Base-by-base conservation (phyloP, 2,329 filamentous ascomycete species). In the Teratosphaeria viscida region DNA sequence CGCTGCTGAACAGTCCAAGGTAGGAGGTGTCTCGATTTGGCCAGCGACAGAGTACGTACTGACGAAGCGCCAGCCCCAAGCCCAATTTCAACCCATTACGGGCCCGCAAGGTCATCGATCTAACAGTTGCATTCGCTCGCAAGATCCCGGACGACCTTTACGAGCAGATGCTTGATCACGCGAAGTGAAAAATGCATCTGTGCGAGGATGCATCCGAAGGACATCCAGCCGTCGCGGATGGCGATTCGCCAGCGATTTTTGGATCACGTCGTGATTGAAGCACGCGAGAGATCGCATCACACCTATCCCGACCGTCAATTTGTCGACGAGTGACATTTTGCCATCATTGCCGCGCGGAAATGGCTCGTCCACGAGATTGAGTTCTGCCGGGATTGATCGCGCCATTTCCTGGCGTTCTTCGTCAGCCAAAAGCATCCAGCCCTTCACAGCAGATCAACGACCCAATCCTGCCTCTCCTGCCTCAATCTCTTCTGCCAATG, bases 91-190 rank as follows among this genome's bases (percentile, higher is more conserved):
- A 71, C 62, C 69, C 69, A 6, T 52, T 72, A 49, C 61, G 64
- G 52, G 70, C 70, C 52, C 63, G 67, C 34, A 66, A 70, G 55
- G 68, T 72, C 29, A 71, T 72, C 54, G 72, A 72, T 52, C 83
- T 95, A 59, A 92, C 92, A 0, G 85, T 96, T 66, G 86, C 87
- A 57, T 88, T 96, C 68, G 88, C 95, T 60, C 86, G 87, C 67
- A 94, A 92, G 79, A 91, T 99, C 58, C 92, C 94, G 1, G 85
- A 91, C 63, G 88, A 95, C 65, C 81, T 97, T 55, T 99, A 96
- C 71, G 85, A 88, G 56, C 90, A 96, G 72, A 90, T 99, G 69
- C 86, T 96, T 57, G 81, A 82, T 49, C 94, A 99, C 73, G 92
- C 92, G 6, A 88, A 87, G 68, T 92, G 19, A 23, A 19, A 23